Evolutionary conservation across 2,329 filamentous ascomycete genomes (phyloP), one percentile per base, ranked within the genome.

Genomic region (Periconia digitata): DNA sequence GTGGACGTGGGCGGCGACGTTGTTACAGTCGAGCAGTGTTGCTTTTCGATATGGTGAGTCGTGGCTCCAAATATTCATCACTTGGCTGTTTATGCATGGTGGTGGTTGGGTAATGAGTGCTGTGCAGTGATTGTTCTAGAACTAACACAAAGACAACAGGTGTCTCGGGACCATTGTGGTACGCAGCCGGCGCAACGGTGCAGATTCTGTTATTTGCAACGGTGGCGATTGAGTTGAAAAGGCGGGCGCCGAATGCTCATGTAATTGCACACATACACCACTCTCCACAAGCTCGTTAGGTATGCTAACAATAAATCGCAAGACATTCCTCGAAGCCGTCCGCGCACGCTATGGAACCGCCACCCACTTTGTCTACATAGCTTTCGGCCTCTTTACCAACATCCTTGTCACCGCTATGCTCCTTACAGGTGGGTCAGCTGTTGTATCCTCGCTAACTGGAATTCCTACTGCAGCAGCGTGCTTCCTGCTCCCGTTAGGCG

Each of bases 1-100:
- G 4, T 96, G 92, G 91, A 95, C 91, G 0, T 95, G 90, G 90
- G 90, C 90, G 0, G 90, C 89, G 18, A 92, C 89, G 0, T 76
- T 92, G 1, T 78, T 94, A 2, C 89, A 94, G 64, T 87, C 83
- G 1, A 86, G 88, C 1, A 83, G 85, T 16, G 87, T 95, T 16
- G 89, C 89, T 52, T 95, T 95, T 70, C 78, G 83, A 53, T 92
- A 92, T 64, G n/a, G n/a, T n/a, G n/a, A n/a, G n/a, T n/a, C n/a
- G n/a, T n/a, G n/a, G n/a, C n/a, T n/a, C n/a, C n/a, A n/a, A n/a
- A n/a, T n/a, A n/a, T n/a, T n/a, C n/a, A n/a, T n/a, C n/a, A n/a
- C n/a, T n/a, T n/a, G n/a, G n/a, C n/a, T n/a, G n/a, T n/a, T n/a
- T n/a, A n/a, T n/a, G n/a, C n/a, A n/a, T n/a, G n/a, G n/a, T n/a